phyloP scores from a whole-genome alignment of 1,284 basidiomycete genomes.

The Phellopilus nigrolimitatus region DNA sequence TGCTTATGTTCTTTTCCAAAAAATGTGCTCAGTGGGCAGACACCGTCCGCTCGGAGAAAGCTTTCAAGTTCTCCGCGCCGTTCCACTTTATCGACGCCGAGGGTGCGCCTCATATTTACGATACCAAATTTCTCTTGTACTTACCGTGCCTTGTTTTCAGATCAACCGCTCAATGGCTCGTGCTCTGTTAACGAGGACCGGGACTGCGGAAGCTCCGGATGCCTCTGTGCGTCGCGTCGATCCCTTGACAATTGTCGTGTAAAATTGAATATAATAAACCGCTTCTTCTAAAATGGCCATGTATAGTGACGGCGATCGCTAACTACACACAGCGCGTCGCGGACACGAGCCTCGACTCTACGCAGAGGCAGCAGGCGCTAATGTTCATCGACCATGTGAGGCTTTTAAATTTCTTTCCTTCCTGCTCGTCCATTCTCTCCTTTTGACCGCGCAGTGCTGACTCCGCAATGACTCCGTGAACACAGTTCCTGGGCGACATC shows the following conservation, averaged over 20 bases:
- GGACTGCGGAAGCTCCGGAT: constrained; percentile 38
- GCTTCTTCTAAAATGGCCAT: not conserved
- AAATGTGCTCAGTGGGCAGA: constrained; percentile 41
- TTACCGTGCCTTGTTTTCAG: constrained; percentile 27
- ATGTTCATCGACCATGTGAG: constrained; percentile 36
- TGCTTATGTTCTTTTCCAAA: not conserved
- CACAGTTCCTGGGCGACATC: constrained; percentile 48
- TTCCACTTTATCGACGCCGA: constrained; percentile 48
- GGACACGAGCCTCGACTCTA: constrained; percentile 35
- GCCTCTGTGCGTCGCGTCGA: constrained; percentile 37
- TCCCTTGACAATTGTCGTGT: not conserved
- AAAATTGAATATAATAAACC: not conserved
- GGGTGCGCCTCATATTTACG: constrained; percentile 30
- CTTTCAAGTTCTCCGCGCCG: constrained; percentile 38
- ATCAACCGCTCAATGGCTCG: constrained; percentile 40
- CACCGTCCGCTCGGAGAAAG: constrained; percentile 33
- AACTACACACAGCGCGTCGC: constrained; percentile 50
- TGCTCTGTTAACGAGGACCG: constrained; percentile 43
- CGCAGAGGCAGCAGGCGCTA: constrained; percentile 45
- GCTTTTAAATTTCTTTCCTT: not conserved
- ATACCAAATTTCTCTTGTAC: not conserved
- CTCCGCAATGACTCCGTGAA: too few relatives aligned
- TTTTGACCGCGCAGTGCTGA: not conserved
- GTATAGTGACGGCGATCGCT: constrained; percentile 47
- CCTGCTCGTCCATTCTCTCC: constrained; percentile 27